phyloP scores from a whole-genome alignment of 495 filamentous ascomycete genomes.

The Penicillium macrosclerotiorum region DNA sequence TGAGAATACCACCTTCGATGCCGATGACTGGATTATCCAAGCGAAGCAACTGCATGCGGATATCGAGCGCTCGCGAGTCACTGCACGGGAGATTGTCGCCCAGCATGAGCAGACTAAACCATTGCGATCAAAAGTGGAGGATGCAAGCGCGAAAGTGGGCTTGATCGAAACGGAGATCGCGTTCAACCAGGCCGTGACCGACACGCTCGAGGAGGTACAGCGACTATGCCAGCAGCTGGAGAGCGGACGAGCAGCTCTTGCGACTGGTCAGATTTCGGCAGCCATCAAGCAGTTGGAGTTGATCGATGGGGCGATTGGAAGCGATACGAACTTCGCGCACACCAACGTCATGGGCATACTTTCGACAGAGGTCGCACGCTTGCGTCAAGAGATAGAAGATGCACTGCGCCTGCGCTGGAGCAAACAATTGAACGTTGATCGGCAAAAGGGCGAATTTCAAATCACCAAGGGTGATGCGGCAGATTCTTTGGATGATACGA shows the following conservation, averaged over 20 bases:
- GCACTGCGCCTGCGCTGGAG: conserved; percentile 42
- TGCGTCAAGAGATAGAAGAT: conserved; percentile 34
- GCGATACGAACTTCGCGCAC: conserved; percentile 33
- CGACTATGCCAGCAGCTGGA: conserved; percentile 38
- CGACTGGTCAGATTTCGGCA: conserved; percentile 46
- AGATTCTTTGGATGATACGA: conserved; percentile 32
- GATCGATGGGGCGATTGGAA: conserved; percentile 41
- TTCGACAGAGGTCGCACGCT: conserved; percentile 24
- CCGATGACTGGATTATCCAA: conserved; percentile 80
- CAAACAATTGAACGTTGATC: conserved; percentile 55
- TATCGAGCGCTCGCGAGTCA: conserved; percentile 67
- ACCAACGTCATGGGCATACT: conserved; percentile 42
- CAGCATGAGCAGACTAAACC: conserved; percentile 64
- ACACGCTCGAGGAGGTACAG: conserved; percentile 59
- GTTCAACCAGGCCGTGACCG: conserved; percentile 69
- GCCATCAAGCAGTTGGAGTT: conserved; percentile 59
- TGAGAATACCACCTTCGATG: conserved; percentile 69
- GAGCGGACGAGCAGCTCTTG: conserved; percentile 47
- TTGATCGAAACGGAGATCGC: conserved; percentile 72
- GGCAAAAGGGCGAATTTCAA: conserved; percentile 41
- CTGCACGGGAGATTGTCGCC: conserved; percentile 71
- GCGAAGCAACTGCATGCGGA: conserved; percentile 81
- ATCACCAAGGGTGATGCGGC: conserved; percentile 39
- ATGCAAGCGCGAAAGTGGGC: conserved; percentile 65
- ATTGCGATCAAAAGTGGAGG: conserved; percentile 56